Base-by-base conservation (phyloP, 345 rosid genomes). In the Corchorus capsularis region DNA sequence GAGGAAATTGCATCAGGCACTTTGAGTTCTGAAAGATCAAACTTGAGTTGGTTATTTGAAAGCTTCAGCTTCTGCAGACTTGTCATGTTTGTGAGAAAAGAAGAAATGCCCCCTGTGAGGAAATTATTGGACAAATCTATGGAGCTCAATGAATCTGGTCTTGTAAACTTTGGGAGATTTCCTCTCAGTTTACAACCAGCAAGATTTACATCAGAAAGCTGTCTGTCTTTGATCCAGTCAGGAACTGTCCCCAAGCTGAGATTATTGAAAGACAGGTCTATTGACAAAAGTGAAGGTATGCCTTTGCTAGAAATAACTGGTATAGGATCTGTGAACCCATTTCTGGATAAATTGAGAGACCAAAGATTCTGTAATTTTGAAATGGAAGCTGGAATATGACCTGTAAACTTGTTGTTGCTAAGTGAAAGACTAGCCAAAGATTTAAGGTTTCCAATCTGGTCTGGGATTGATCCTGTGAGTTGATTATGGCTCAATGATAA, bases 101-200 rank as follows among this genome's bases (percentile, higher is more conserved):
- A 79, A 34, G 91, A 80, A 79, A 92, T 81, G 50, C 93, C 87
- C 69, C 79, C 93, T 3, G 89, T 83, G 54, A 95, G 75, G 54
- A 79, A 79, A 84, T 95, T 95, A 73, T 85, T 79, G 13, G 99
- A 95, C 5, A 95, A 84, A 83, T 95, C 99, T 10, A 95, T 54
- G 62, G 87, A 83, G 74, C 37, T 87, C 81, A 95, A 71, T 20
- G 94, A 88, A 37, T 84, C 86, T 22, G 94, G 88, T 72, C 83
- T 88, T 63, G 86, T 68, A 73, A 95, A 87, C 79, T 76, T 87
- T 1, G 99, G 97, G 49, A 93, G 87, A 43, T 49, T 65, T 77
- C 99, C 99, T 76, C 66, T 72, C 57, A 95, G 86, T 80, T 87
- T 88, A 63, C 98, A 93, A 57, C 93, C 99, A 75, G 99, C 98